Conservation (phyloP, 345 rosid species). For the Melaleuca quinquenervia region DNA sequence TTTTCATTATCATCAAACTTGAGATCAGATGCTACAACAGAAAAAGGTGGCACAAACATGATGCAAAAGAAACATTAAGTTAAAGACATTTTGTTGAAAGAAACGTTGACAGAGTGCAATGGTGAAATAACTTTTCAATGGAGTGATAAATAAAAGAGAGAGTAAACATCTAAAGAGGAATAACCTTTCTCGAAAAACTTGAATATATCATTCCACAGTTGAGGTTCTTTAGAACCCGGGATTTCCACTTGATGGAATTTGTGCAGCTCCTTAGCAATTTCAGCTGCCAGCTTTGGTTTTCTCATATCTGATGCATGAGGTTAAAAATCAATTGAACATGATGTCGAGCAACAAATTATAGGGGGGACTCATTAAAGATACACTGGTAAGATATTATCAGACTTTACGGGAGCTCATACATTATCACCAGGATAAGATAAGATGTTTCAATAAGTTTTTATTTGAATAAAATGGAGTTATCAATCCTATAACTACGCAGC, state of each 20-base stretch:
- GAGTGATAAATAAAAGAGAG: neutral
- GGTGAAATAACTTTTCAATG: neutral
- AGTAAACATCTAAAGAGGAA: neutral
- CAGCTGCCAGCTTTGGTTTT: conserved; percentile 63
- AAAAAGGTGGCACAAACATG: neutral
- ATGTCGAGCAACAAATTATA: neutral
- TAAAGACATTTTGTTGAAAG: neutral
- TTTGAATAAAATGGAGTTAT: neutral
- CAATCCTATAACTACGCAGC: neutral
- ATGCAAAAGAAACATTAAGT: neutral
- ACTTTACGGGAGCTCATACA: neutral
- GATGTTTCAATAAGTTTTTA: neutral
- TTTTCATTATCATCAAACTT: conserved; percentile 59
- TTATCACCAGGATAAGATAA: neutral
- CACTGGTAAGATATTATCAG: neutral
- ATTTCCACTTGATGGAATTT: conserved; percentile 76
- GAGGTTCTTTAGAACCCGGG: conserved; percentile 90
- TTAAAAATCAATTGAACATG: neutral
- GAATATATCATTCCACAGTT: conserved; percentile 77
- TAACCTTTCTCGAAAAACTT: conserved; percentile 82
- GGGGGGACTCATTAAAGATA: neutral
- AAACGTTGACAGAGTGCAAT: neutral
- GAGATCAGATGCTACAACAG: conserved; percentile 63
- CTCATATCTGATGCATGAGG: conserved; percentile 58
- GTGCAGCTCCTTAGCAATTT: conserved; percentile 77